Percentiles rank a stretch among this genome's conserved stretches.
phyloP scores from a whole-genome alignment of 2,329 filamentous ascomycete genomes.

The Talaromyces sp. region DNA sequence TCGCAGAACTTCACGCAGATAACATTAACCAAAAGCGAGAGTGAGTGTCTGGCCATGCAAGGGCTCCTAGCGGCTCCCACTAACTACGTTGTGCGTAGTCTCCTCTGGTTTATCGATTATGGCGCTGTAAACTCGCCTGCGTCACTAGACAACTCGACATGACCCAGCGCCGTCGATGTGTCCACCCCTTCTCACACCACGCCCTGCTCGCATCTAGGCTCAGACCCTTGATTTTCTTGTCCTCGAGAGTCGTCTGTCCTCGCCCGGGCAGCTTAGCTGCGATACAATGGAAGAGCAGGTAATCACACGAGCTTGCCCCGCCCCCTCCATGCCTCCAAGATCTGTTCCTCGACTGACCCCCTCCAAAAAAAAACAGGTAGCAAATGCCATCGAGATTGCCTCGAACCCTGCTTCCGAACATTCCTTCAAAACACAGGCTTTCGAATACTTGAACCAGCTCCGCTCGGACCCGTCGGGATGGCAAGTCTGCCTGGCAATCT shows the following conservation, averaged over 20 bases:
- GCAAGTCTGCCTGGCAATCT: conserved; percentile 83
- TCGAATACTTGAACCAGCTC: conserved; percentile 61
- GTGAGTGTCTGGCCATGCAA: neutral
- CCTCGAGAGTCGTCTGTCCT: conserved; percentile 18
- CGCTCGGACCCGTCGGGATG: conserved; percentile 79
- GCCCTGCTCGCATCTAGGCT: neutral
- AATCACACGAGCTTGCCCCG: conserved; percentile 15
- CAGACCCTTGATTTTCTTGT: neutral
- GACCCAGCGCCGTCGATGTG: conserved; percentile 8
- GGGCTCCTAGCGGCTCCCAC: neutral
- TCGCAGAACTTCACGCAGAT: neutral
- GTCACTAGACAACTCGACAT: conserved; percentile 7
- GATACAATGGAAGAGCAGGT: conserved; percentile 42
- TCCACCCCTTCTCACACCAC: neutral
- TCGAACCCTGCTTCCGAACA: conserved; percentile 75
- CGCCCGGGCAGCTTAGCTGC: conserved; percentile 32
- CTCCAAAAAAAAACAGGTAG: conserved; percentile 55
- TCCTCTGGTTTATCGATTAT: neutral
- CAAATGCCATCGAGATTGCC: conserved; percentile 92
- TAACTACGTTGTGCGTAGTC: neutral
- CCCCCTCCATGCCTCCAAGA: conserved; percentile 16
- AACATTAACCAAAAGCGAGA: neutral
- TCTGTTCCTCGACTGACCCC: neutral
- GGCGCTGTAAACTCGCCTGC: conserved; percentile 9
- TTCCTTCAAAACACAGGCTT: conserved; percentile 71